phyloP scores from a whole-genome alignment of 1,284 basidiomycete species.

The Cryptococcus sp. region DNA sequence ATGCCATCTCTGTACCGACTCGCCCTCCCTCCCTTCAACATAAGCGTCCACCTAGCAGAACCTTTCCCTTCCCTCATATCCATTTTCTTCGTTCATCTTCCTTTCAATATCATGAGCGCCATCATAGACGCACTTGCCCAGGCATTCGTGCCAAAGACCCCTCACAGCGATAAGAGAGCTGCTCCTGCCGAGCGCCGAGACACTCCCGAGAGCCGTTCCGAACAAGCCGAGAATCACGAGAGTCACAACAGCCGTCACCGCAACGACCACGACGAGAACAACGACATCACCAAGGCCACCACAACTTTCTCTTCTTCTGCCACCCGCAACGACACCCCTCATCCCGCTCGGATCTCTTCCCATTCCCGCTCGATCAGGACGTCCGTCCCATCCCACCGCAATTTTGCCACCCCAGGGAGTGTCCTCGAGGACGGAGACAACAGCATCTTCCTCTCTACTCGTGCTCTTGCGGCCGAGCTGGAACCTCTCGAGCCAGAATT shows the following conservation, averaged over 20 bases:
- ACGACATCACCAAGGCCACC: neutral
- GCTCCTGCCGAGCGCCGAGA: neutral
- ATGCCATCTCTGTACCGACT: neutral
- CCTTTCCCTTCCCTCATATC: neutral
- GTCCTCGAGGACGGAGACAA: neutral
- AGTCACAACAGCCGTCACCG: no score
- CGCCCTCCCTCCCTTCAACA: neutral
- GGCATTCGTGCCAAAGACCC: neutral
- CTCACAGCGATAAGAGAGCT: neutral
- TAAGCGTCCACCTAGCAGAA: neutral
- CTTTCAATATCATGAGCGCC: neutral
- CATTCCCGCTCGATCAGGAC: constrained; percentile 1
- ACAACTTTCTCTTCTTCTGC: neutral
- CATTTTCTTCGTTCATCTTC: constrained; percentile 1
- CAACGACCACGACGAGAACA: no score
- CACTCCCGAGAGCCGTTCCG: neutral
- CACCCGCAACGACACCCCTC: neutral
- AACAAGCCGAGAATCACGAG: neutral
- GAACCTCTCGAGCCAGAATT: neutral
- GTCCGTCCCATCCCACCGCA: constrained; percentile 4
- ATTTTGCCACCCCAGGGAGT: neutral
- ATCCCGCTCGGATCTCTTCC: constrained; percentile 7
- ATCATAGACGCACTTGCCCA: neutral
- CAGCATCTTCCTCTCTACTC: constrained; percentile 1
- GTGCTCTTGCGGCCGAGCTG: neutral